Evolutionary conservation across 805 yeast species (phyloP), one percentile per base, ranked within the genome.

Genomic region (Zygosaccharomyces siamensis): DNA sequence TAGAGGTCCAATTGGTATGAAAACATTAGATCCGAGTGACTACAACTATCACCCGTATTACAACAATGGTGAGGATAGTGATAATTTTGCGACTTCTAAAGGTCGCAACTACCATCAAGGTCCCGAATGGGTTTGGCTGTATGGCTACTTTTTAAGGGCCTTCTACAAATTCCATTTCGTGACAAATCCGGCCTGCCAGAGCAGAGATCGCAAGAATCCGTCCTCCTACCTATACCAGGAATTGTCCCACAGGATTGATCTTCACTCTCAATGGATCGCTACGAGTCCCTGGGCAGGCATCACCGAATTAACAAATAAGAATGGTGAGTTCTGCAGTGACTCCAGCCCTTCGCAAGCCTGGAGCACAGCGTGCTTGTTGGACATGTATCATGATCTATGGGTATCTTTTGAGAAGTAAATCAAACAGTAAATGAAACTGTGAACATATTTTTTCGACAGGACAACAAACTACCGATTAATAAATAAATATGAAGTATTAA

Each of bases 61-160:
- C 67, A 73, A 73, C 61, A 93, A 92, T 64, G 71, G 89, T 42
- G 84, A 78, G 36, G 98, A 92, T 60, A 80, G 79, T 46, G 80
- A 76, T 4, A 96, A 92, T 66, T 93, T 89, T 75, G 89, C 95
- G 0, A 89, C 97, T 0, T 76, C 97, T 2, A 89, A 89, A 68
- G 99, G 99, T 27, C 79, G 98, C 60, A 93, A 93, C 69, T 92
- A 92, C 66, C 99, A 92, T 67, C 98, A 92, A 70, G 99, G 99
- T 1, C 99, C 99, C 2, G 99, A 93, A 64, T 92, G 99, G 99
- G 86, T 87, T 30, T 92, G 97, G 97, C 78, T 82, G 50, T 75
- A 77, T 23, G 99, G 99, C 2, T 89, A 81, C 66, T 92, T 89
- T 63, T 69, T 93, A 56, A 78, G 97, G 54, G 96, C 98, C 0